These are phyloP conservation scores for Juglanconis oblonga DNA, from an alignment of 2,329 filamentous ascomycete species.

Conservation along the genomic window DNA sequence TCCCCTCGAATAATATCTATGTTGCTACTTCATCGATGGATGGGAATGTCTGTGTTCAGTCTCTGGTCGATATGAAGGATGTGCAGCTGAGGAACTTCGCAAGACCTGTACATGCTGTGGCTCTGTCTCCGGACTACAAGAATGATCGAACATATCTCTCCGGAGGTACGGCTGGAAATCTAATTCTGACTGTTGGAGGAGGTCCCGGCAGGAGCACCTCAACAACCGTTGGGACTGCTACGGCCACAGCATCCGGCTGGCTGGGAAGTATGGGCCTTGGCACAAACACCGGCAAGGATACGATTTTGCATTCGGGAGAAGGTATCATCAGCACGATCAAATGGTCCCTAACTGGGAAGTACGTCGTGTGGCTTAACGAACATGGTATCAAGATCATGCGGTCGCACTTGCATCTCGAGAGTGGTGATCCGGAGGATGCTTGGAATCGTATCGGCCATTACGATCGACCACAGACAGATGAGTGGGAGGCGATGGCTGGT, in stretches of 20 bases:
- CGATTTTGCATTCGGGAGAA: constrained; percentile 85
- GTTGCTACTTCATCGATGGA: constrained; percentile 93
- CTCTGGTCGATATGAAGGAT: constrained; percentile 82
- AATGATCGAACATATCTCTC: constrained; percentile 86
- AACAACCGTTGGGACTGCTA: constrained; percentile 79
- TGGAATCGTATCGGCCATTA: constrained; percentile 96
- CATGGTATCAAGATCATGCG: constrained; percentile 98
- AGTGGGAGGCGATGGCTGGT: constrained; percentile 94
- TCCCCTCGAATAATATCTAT: constrained; percentile 85
- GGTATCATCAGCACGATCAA: constrained; percentile 88
- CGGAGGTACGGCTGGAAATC: constrained; percentile 80
- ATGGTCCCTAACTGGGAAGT: constrained; percentile 91
- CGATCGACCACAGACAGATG: constrained; percentile 78
- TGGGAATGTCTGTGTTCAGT: constrained; percentile 90
- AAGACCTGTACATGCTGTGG: constrained; percentile 85
- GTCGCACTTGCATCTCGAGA: constrained; percentile 77
- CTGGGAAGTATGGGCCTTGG: constrained; percentile 83
- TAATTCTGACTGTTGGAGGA: constrained; percentile 83
- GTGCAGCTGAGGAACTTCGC: constrained; percentile 91
- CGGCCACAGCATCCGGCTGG: constrained; percentile 85
- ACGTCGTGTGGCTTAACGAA: constrained; percentile 93
- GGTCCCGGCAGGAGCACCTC: constrained; percentile 79
- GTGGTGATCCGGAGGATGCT: constrained; percentile 71
- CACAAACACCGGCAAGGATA: constrained; percentile 76
- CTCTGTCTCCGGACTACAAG: constrained; percentile 92